A percentile compares a stretch with the other conserved stretches of the same genome.
Evolutionary conservation across 495 filamentous ascomycete genomes (phyloP).

Genomic region (Lasiosphaeria miniovina): DNA sequence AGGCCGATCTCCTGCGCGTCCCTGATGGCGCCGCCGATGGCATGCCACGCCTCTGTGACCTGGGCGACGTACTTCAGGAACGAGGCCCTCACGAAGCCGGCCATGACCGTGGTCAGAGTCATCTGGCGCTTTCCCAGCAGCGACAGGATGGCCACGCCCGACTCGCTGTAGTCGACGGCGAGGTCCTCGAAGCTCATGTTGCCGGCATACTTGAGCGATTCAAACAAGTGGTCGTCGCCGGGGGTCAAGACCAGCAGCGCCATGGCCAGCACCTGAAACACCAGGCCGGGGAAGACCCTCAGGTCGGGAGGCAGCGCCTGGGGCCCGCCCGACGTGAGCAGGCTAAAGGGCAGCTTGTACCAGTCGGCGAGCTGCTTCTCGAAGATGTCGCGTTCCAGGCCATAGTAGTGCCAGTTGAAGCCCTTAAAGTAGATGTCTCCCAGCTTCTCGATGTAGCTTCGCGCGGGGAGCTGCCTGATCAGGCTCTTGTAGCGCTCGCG

Average conservation of each 20-base stretch:
- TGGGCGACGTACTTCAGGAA: slow-evolving; percentile 50
- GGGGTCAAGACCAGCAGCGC: slow-evolving; percentile 52
- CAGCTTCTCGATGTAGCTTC: slow-evolving; percentile 51
- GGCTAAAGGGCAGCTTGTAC: slow-evolving; percentile 45
- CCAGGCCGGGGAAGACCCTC: slow-evolving; percentile 52
- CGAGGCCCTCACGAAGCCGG: slow-evolving; percentile 50
- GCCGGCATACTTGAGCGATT: slow-evolving; percentile 54
- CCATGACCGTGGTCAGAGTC: slow-evolving; percentile 52
- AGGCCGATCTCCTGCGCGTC: slow-evolving; percentile 64
- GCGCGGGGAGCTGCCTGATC: slow-evolving; percentile 52
- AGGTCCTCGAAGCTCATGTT: slow-evolving; percentile 59
- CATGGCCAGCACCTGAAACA: slow-evolving; percentile 56
- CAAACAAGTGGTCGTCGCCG: slow-evolving; percentile 44
- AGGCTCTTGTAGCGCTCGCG: slow-evolving; percentile 51
- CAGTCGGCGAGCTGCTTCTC: slow-evolving; percentile 48
- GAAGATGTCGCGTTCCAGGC: slow-evolving; percentile 53
- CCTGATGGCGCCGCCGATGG: slow-evolving; percentile 53
- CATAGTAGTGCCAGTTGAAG: slow-evolving; percentile 59
- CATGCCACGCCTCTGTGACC: slow-evolving; percentile 58
- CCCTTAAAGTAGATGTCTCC: slow-evolving; percentile 53
- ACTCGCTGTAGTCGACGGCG: slow-evolving; percentile 57
- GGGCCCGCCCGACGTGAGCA: slow-evolving; percentile 41
- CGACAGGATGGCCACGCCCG: slow-evolving; percentile 48
- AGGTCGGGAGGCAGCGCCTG: slow-evolving; percentile 42
- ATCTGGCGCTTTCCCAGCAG: slow-evolving; percentile 56